Evolutionary conservation across 768 basidiomycete species (phyloP).

Genomic region (Termitomyces eurrhizus): DNA sequence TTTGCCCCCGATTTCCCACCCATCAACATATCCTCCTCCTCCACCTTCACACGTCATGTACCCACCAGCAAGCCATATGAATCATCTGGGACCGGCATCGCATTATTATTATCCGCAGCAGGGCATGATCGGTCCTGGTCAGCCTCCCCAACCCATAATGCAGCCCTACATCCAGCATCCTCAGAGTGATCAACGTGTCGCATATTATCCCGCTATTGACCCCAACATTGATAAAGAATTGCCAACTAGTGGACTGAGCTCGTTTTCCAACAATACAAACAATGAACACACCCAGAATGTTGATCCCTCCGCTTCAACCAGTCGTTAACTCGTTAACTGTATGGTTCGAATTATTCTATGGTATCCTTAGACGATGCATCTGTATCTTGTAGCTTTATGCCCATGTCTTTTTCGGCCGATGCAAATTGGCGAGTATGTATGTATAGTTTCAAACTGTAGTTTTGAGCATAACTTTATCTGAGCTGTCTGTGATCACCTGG

Average conservation of each 20-base stretch:
- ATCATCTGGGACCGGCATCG: constrained; percentile 10
- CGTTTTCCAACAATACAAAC: constrained; percentile 2
- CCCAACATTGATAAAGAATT: constrained; percentile 24
- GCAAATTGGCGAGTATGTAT: constrained; percentile 7
- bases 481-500: neutral
- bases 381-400: constrained; percentile 12
- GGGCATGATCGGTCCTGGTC: constrained; percentile 20
- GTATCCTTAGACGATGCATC: constrained; percentile 3
- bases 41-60: constrained; percentile 17
- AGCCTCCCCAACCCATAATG: constrained; percentile 19
- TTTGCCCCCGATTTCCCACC: constrained; percentile 20
- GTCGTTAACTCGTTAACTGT: constrained; percentile 10
- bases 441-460: neutral
- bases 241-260: constrained; percentile 5
- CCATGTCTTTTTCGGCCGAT: neutral
- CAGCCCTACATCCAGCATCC: constrained; percentile 16
- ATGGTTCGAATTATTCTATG: neutral
- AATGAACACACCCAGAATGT: constrained; percentile 1
- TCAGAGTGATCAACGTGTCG: constrained; percentile 12
- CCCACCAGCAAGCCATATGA: constrained; percentile 11
- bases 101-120: constrained; percentile 18
- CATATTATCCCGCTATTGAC: constrained; percentile 38
- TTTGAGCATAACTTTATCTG: neutral
- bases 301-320: constrained; percentile 3
- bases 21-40: constrained; percentile 16